A percentile compares a stretch with the other conserved stretches of the same genome.
These are phyloP conservation scores for Penicillium sp. DNA, from an alignment of 2,329 filamentous ascomycete genomes.

Conservation along the genomic window DNA sequence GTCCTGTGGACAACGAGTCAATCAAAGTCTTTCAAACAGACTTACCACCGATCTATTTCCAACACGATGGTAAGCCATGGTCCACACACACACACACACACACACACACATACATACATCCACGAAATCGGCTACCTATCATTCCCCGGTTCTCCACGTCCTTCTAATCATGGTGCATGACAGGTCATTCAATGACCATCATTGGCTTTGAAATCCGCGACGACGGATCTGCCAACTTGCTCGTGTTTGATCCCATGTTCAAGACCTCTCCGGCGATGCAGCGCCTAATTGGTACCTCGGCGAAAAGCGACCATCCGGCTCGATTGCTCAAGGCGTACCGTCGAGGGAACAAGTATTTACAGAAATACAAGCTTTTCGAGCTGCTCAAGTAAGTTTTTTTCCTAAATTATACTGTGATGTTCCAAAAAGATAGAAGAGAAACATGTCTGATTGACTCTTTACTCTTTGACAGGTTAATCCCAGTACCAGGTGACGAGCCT, in stretches of 20 bases:
- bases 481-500: background rate
- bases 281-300: constrained; percentile 48
- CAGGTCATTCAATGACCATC: constrained; percentile 84
- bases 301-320: constrained; percentile 42
- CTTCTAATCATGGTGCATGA: too few species aligned
- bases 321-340: constrained; percentile 66
- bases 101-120: too few species aligned
- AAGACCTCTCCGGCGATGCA: constrained; percentile 60
- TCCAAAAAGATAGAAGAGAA: background rate
- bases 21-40: constrained; percentile 62
- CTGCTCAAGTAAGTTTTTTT: constrained; percentile 54
- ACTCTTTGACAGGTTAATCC: constrained; percentile 4
- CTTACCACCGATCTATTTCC: constrained; percentile 81
- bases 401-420: background rate
- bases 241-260: constrained; percentile 87
- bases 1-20: constrained; percentile 44
- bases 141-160: background rate
- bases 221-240: constrained; percentile 60
- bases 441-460: background rate
- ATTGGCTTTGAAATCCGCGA: constrained; percentile 69
- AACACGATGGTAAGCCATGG: constrained; percentile 59
- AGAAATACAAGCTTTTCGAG: constrained; percentile 71
- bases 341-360: constrained; percentile 60
- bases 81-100: too few species aligned
- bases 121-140: background rate